These are phyloP conservation scores for Lentinula novae-zelandiae DNA, from an alignment of 1,284 basidiomycete genomes.

Conservation along the genomic window DNA sequence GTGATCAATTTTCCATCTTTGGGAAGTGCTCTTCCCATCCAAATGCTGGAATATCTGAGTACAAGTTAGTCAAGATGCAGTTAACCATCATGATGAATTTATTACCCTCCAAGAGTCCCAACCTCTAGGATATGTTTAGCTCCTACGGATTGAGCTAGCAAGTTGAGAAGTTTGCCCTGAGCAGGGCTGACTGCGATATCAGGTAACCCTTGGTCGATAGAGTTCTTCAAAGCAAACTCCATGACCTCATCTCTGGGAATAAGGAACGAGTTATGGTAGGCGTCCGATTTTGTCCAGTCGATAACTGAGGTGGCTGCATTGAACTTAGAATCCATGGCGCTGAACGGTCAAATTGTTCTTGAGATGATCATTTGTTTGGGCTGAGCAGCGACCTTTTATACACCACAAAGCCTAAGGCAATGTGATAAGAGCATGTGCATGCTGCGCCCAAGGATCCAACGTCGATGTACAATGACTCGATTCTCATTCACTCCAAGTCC, in stretches of 20 bases:
- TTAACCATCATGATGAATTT: neutral
- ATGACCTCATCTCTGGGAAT: conserved; percentile 41
- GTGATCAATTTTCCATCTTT: conserved; percentile 48
- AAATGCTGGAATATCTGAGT: conserved; percentile 49
- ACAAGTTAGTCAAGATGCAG: neutral
- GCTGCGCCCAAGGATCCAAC: neutral
- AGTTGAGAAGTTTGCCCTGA: conserved; percentile 55
- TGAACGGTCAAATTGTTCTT: neutral
- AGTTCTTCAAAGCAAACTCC: conserved; percentile 39
- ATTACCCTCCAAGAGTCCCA: conserved; percentile 58
- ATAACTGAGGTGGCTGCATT: conserved; percentile 4
- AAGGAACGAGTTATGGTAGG: conserved; percentile 55
- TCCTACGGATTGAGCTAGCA: conserved; percentile 42
- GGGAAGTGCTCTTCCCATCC: conserved; percentile 55
- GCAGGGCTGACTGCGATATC: conserved; percentile 52
- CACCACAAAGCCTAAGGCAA: too few relatives aligned
- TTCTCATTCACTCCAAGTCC: too few relatives aligned
- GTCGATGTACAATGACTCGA: too few relatives aligned
- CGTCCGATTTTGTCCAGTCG: conserved; percentile 10
- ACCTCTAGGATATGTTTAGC: conserved; percentile 57
- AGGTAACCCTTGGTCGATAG: conserved; percentile 29
- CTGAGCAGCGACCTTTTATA: too few relatives aligned
- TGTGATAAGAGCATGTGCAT: neutral
- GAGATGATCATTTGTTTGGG: too few relatives aligned
- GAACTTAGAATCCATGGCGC: neutral